phyloP scores from a whole-genome alignment of 768 basidiomycete genomes.

The Mycena galericulata region DNA sequence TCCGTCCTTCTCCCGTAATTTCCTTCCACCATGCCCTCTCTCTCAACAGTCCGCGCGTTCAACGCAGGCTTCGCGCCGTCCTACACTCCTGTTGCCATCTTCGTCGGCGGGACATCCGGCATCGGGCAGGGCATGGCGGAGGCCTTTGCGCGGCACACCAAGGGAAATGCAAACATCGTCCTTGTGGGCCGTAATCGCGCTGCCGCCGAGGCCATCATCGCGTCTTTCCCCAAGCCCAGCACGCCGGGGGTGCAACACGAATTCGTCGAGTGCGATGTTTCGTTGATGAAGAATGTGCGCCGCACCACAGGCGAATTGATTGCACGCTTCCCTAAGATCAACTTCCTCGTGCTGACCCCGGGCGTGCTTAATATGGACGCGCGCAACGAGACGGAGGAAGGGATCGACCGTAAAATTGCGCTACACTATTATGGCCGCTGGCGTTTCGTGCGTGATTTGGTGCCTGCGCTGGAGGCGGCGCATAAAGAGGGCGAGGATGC shows the following conservation, averaged over 20 bases:
- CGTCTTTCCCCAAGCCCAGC: constrained; percentile 51
- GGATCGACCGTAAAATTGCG: constrained; percentile 57
- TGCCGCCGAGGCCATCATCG: constrained; percentile 60
- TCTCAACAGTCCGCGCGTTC: constrained; percentile 42
- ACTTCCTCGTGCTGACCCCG: constrained; percentile 63
- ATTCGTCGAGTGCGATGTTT: constrained; percentile 64
- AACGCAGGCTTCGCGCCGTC: constrained; percentile 47
- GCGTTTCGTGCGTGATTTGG: constrained; percentile 59
- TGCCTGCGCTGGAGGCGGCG: constrained; percentile 58
- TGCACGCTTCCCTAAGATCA: constrained; percentile 55
- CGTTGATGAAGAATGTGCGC: constrained; percentile 64
- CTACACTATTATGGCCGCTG: constrained; percentile 65
- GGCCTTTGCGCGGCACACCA: constrained; percentile 57
- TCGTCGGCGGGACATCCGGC: constrained; percentile 60
- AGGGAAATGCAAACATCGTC: constrained; percentile 65
- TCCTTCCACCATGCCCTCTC: constrained; percentile 42
- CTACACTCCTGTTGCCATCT: constrained; percentile 48
- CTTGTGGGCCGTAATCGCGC: constrained; percentile 63
- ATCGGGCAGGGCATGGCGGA: constrained; percentile 62
- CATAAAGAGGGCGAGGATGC: constrained; percentile 61
- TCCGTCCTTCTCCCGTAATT: constrained; percentile 12
- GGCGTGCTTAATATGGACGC: constrained; percentile 54
- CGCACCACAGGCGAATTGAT: constrained; percentile 43
- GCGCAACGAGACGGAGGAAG: constrained; percentile 58
- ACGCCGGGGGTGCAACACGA: constrained; percentile 47